Percentiles rank a stretch among this genome's conserved stretches.
These are phyloP conservation scores for Xerocomellus intermedius DNA, from an alignment of 768 basidiomycete genomes.

Conservation along the genomic window DNA sequence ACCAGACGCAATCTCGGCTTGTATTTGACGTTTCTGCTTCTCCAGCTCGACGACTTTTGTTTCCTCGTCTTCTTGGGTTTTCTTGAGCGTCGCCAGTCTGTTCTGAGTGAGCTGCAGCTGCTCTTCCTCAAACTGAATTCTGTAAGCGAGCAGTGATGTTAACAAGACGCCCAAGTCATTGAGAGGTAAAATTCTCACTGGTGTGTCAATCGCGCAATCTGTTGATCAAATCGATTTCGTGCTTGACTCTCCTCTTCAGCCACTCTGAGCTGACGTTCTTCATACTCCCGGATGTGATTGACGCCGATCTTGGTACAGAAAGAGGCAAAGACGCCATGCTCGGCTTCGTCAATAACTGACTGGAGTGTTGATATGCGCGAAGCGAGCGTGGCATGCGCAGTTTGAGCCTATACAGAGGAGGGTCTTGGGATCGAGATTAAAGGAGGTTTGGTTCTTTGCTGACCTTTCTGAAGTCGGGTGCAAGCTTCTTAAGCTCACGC, in stretches of 20 bases:
- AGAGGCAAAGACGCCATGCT: slow-evolving; percentile 69
- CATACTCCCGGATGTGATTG: slow-evolving; percentile 85
- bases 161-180: background rate
- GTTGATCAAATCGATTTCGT: slow-evolving; percentile 76
- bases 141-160: slow-evolving; percentile 29
- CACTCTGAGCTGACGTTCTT: slow-evolving; percentile 84
- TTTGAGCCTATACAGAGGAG: slow-evolving; percentile 45
- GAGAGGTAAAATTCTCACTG: slow-evolving; percentile 52
- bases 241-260: slow-evolving; percentile 88
- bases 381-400: slow-evolving; percentile 50
- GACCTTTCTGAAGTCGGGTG: slow-evolving; percentile 75
- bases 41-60: slow-evolving; percentile 52
- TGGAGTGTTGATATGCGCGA: slow-evolving; percentile 55
- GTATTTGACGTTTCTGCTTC: slow-evolving; percentile 50
- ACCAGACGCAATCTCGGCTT: slow-evolving; percentile 58
- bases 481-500: slow-evolving; percentile 60
- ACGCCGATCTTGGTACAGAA: slow-evolving; percentile 85
- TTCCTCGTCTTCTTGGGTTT: slow-evolving; percentile 51
- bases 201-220: slow-evolving; percentile 81
- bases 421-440: background rate
- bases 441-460: background rate
- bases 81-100: slow-evolving; percentile 56
- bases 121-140: slow-evolving; percentile 79
- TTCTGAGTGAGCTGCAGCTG: slow-evolving; percentile 64
- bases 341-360: slow-evolving; percentile 66